Conservation (phyloP, 805 yeast species). For the Candida alai region DNA sequence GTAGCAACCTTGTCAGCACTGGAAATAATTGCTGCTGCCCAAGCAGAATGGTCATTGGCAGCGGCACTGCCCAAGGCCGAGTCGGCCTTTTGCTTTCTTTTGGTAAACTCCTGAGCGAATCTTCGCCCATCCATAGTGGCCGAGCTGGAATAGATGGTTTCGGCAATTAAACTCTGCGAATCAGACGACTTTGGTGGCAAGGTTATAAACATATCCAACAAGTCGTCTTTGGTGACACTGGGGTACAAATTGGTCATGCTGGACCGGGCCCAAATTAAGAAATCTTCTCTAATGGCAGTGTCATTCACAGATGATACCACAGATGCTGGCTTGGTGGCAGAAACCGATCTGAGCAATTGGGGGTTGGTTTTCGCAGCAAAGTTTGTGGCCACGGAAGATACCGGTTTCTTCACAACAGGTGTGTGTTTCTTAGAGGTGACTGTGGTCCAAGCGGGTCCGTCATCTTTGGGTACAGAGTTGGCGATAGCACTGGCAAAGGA, state of each 20-base stretch:
- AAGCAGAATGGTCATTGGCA: slow-evolving; percentile 47
- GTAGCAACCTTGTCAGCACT: slow-evolving; percentile 35
- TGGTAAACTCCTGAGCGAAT: slow-evolving; percentile 86
- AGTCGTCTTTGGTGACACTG: slow-evolving; percentile 73
- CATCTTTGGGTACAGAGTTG: slow-evolving; percentile 23
- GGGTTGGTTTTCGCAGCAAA: slow-evolving; percentile 28
- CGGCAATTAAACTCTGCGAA: slow-evolving; percentile 82
- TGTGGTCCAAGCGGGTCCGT: slow-evolving; percentile 40
- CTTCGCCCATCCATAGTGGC: slow-evolving; percentile 92
- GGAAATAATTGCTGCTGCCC: slow-evolving; percentile 66
- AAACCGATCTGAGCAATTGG: slow-evolving; percentile 33
- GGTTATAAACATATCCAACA: slow-evolving; percentile 73
- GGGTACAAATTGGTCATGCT: slow-evolving; percentile 65
- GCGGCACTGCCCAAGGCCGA: slow-evolving; percentile 30
- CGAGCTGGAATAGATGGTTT: slow-evolving; percentile 84
- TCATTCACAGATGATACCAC: slow-evolving; percentile 14
- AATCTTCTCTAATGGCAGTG: slow-evolving; percentile 46
- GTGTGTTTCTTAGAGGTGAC: slow-evolving; percentile 36
- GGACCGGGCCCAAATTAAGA: slow-evolving; percentile 67
- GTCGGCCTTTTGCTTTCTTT: slow-evolving; percentile 73
- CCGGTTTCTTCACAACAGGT: slow-evolving; percentile 13
- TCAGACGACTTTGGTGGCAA: slow-evolving; percentile 69
- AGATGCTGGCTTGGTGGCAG: slow-evolving; percentile 25
- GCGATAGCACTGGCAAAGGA: slow-evolving; percentile 32
- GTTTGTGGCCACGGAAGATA: slow-evolving; percentile 13